Base-by-base conservation (phyloP, 805 yeast genomes). In the Hyphopichia homilentoma region DNA sequence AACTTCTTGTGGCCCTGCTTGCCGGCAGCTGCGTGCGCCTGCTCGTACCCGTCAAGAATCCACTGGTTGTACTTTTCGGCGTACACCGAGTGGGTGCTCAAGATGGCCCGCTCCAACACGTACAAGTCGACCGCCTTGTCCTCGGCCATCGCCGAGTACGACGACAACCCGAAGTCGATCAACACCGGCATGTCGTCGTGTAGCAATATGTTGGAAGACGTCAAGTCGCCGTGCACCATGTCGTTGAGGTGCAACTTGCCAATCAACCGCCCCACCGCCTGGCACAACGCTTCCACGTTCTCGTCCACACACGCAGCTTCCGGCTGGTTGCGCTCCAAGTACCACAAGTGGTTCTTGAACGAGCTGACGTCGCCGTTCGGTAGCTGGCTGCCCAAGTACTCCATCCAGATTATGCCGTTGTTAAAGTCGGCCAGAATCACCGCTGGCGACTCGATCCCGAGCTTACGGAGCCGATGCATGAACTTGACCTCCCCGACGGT, bases 101-200 rank as follows among this genome's bases (percentile, higher is more conserved):
- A 61, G 13, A 93, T 73, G 0, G 98, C 97, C 47, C 97, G 68
- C 57, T 93, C 98, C 39, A 93, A 60, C 7, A 93, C 97, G 48
- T 93, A 93, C 38, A 93, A 57, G 56, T 93, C 98, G n/a, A 93
- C 98, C 3, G 97, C 97, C 57, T 86, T 88, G 50, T 90, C 97
- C 48, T 93, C 98, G 0, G 84, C 73, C 40, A 87, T 54, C 1
- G 72, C 70, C 0, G 95, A 78, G 36, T 79, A 79, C 8, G 88
- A 77, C 2, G 95, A 84, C 13, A 93, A 67, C 0, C 98, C 98
- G 61, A 93, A 93, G 52, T 93, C 98, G 34, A 93, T 93, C 43
- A 93, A 57, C 21, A 66, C 74, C 0, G 94, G 87, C 6, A 40
- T 45, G 6, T 30, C 39, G 4, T 42, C 39, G 30, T 57, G 52